Conservation (phyloP, 176 grass and related monocot species). For the Miscanthus lutarioriparius region DNA sequence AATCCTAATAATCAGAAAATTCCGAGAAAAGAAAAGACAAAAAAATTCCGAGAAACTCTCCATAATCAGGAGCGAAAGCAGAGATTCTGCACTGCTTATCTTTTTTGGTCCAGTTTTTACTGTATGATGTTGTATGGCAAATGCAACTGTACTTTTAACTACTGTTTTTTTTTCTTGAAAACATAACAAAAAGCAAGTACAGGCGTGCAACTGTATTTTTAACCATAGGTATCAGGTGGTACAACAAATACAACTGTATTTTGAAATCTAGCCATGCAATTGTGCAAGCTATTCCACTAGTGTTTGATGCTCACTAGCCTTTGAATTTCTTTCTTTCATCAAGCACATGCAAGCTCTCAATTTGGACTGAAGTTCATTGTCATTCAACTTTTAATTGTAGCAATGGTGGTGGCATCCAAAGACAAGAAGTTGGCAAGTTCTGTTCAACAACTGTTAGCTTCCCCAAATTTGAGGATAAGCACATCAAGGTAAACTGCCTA, state of each 20-base stretch:
- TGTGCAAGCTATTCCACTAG: neutral
- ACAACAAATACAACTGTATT: neutral
- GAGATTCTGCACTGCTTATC: neutral
- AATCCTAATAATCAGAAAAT: neutral
- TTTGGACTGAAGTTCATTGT: neutral
- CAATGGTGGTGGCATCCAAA: conserved; percentile 96
- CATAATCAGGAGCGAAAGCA: neutral
- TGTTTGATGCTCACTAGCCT: neutral
- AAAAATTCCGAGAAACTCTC: neutral
- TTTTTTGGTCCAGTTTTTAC: neutral
- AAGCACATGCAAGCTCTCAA: neutral
- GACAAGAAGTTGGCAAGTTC: conserved; percentile 79
- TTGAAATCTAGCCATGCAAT: neutral
- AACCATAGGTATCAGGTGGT: neutral
- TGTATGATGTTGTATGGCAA: neutral
- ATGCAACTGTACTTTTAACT: neutral
- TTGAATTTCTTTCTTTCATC: neutral
- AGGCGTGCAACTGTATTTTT: neutral
- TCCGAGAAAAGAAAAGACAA: neutral
- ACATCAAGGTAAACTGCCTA: conserved; percentile 68
- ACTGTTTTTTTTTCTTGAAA: neutral
- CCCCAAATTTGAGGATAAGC: conserved; percentile 86
- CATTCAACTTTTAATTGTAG: conserved; percentile 48
- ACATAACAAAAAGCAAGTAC: neutral
- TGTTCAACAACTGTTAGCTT: conserved; percentile 81